phyloP scores from a whole-genome alignment of 805 yeast species.

The Cyberlindnera saturnus region DNA sequence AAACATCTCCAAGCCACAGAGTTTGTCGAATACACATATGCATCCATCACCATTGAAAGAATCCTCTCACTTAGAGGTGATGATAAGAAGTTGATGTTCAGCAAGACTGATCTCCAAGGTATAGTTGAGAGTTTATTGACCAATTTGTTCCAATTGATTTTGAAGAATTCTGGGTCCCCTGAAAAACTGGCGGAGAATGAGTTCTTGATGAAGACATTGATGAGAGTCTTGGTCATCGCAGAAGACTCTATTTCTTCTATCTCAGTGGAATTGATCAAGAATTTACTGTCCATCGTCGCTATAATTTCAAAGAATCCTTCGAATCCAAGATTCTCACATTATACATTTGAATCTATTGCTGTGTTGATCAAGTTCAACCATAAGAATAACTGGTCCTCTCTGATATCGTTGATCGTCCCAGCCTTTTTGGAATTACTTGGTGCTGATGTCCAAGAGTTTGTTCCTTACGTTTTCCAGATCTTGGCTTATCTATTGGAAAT shows the following conservation, averaged over 20 bases:
- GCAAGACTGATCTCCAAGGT: conserved; percentile 64
- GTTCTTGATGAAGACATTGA: conserved; percentile 80
- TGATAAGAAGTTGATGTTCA: conserved; percentile 55
- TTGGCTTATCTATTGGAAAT: conserved; percentile 69
- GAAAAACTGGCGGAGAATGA: conserved; percentile 95
- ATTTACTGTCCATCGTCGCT: conserved; percentile 61
- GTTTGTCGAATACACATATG: conserved; percentile 85
- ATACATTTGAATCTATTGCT: conserved; percentile 82
- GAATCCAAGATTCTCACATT: conserved; percentile 90
- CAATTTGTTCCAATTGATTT: conserved; percentile 61
- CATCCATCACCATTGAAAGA: conserved; percentile 89
- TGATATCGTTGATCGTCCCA: conserved; percentile 52
- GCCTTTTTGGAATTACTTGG: conserved; percentile 60
- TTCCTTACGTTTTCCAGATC: conserved; percentile 90
- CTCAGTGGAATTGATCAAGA: conserved; percentile 45
- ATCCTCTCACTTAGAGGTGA: conserved; percentile 68
- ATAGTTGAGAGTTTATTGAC: conserved; percentile 55
- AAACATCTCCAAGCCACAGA: conserved; percentile 58
- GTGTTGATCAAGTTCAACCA: conserved; percentile 54
- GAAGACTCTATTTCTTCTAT: conserved; percentile 54
- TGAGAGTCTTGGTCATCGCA: conserved; percentile 72
- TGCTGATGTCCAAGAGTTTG: conserved; percentile 87
- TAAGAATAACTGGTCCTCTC: conserved; percentile 27
- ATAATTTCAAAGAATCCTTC: conserved; percentile 86
- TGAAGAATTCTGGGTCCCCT: conserved; percentile 57